Base-by-base conservation (phyloP, 2,329 filamentous ascomycete species). In the Ceratocystis lukuohia region DNA sequence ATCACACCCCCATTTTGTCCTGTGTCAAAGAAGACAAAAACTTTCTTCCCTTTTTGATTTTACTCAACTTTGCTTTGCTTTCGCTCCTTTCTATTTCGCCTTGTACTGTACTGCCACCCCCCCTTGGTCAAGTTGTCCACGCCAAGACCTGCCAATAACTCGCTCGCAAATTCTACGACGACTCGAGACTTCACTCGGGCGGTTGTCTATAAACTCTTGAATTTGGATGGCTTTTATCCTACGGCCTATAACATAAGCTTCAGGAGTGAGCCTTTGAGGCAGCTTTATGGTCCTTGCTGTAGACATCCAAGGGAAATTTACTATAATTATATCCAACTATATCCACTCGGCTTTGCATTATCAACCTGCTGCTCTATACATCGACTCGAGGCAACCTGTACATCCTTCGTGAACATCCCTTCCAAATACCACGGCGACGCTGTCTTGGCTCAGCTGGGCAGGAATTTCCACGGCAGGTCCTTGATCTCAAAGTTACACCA, bases 11-110 rank as follows among this genome's bases (percentile, higher is more conserved):
- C 70, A 41, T 15, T 66, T 61, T 53, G 44, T 45, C 56, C 68
- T 67, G 68, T 67, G 70, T 63, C 69, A 30, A 33, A 63, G 15
- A 61, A 59, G 66, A 67, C 50, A 69, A 68, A 65, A 65, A 69
- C 28, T 22, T 8, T 33, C 25, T 28, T 65, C 53, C 59, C 53
- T 22, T 41, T 57, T 44, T 20, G 25, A 20, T 45, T 33, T 12
- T 33, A 15, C 8, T 48, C 33, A n/a, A 46, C 45, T 28, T 65
- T 48, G 15, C 28, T 44, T 61, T 45, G 20, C 61, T 28, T 37
- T 46, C 37, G 33, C 41, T 62, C 33, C 17, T 28, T 62, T 62
- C 22, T 20, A 45, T 45, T 17, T 48, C 61, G 45, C 41, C 46
- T 46, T 48, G 28, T 62, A 12, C 33, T 22, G 28, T 28, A 28